Base-by-base conservation (phyloP, 1,284 basidiomycete genomes). In the Cutaneotrichosporon sp. region DNA sequence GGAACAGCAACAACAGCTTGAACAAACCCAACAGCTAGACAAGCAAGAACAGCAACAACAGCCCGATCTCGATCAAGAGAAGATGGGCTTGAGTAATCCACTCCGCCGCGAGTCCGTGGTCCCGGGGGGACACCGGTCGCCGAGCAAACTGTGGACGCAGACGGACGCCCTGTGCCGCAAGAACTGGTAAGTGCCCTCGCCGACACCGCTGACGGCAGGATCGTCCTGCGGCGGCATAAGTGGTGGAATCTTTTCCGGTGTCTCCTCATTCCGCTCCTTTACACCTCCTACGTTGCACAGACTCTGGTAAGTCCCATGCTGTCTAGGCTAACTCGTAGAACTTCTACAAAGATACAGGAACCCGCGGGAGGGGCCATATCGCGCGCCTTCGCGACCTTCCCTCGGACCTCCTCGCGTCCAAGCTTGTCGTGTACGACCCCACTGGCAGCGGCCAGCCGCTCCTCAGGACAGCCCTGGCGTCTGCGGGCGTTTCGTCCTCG, bases 171-270 rank as follows among this genome's bases (percentile, higher is more conserved):
- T 31, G 29, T 31, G 29, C 14, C 29, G 29, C 29, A 31, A 31
- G 29, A 31, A 31, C 29, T 31, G 29, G 29, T 31, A 14, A 9
- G 29, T 31, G n/a, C n/a, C 10, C 29, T 31, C 29, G 29, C 29
- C 10, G 29, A n/a, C n/a, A n/a, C 29, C 14, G 27, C 38, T 37
- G 26, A 47, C 32, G n/a, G 79, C 42, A 52, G 46, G 60, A 58
- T 58, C 46, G 63, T 57, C 49, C 32, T 54, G 10, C 47, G 35
- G 41, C 42, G 56, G 22, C 62, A 61, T 48, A 54, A 52, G 32
- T 56, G 84, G 82, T 70, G 86, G 39, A 88, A 86, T 60, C 49
- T 85, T 26, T 47, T 86, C 25, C 78, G 86, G 64, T 86, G 85
- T 61, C 76, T 88, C 11, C 60, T 87, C 27, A 65, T 86, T 17